Conservation (phyloP, 495 filamentous ascomycete species). For the Penicillium flavigenum region DNA sequence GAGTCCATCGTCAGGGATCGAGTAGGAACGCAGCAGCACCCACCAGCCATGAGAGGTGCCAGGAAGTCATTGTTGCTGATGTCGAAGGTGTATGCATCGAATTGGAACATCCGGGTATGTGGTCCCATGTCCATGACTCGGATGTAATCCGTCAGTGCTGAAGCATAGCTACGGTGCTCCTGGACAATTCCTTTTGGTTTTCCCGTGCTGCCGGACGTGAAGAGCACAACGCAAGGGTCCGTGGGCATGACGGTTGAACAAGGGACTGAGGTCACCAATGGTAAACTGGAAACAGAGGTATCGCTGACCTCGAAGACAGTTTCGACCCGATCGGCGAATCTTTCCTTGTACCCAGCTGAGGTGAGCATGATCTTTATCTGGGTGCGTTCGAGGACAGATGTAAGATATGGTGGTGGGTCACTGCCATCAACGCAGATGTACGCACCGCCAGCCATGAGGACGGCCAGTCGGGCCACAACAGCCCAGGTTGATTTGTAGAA, state of each 20-base stretch:
- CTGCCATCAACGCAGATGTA: constrained; percentile 53
- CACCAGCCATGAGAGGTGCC: constrained; percentile 42
- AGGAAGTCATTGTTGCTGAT: constrained; percentile 45
- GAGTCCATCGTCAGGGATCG: constrained; percentile 31
- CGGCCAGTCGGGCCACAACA: constrained; percentile 29
- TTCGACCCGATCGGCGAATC: constrained; percentile 12
- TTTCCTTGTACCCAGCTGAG: constrained; percentile 14
- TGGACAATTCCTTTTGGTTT: constrained; percentile 51
- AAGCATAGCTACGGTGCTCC: constrained; percentile 43
- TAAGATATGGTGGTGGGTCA: constrained; percentile 38
- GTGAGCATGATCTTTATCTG: constrained; percentile 21
- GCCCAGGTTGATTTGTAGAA: constrained; percentile 37
- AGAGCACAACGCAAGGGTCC: constrained; percentile 34
- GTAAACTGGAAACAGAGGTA: constrained; percentile 7
- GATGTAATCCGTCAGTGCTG: constrained; percentile 24
- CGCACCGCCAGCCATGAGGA: constrained; percentile 41
- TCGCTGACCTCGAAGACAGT: constrained; percentile 18
- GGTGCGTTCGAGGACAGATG: constrained; percentile 22
- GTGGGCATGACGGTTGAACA: constrained; percentile 13
- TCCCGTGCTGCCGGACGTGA: constrained; percentile 48
- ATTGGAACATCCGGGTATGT: constrained; percentile 41
- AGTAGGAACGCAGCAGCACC: constrained; percentile 48
- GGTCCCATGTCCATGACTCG: constrained; percentile 17
- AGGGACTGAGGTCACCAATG: background rate
- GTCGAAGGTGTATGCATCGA: constrained; percentile 49